A percentile compares a stretch with the other conserved stretches of the same genome.
These are phyloP conservation scores for Aspergillus sclerotialis DNA, from an alignment of 2,329 filamentous ascomycete genomes.

Conservation along the genomic window DNA sequence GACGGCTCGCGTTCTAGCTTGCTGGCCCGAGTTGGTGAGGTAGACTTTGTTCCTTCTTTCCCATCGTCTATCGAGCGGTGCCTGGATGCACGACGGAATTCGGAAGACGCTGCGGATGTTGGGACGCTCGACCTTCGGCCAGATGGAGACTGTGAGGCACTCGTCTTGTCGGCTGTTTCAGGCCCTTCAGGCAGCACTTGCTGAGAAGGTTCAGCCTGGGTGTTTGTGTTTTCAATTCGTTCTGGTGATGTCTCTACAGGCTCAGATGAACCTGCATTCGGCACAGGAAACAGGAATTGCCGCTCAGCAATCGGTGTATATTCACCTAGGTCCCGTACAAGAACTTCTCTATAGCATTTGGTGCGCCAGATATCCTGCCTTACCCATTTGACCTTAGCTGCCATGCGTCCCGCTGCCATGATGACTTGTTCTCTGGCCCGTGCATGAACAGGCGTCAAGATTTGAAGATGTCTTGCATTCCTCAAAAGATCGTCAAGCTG, in stretches of 20 bases:
- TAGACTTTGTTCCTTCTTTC: constrained; percentile 22
- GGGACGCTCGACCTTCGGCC: constrained; percentile 26
- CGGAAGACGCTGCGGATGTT: constrained; percentile 25
- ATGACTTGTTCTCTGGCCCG: constrained; percentile 82
- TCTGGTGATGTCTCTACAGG: no score
- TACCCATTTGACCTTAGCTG: constrained; percentile 89
- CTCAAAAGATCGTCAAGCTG: constrained; percentile 75
- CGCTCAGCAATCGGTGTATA: constrained; percentile 19
- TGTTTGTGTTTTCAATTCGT: no score
- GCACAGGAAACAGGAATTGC: no score
- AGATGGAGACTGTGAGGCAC: constrained; percentile 18
- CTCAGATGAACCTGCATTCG: no score
- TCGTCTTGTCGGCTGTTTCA: constrained; percentile 12
- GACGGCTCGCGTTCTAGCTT: constrained; percentile 32
- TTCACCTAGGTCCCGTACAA: constrained; percentile 77
- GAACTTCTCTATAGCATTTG: constrained; percentile 82
- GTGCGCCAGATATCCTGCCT: constrained; percentile 88
- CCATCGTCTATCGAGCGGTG: constrained; percentile 19
- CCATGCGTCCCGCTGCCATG: constrained; percentile 73
- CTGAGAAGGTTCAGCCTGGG: no score
- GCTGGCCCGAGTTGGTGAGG: constrained; percentile 16
- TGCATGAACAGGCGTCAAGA: constrained; percentile 84
- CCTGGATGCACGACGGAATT: constrained; percentile 19
- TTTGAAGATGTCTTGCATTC: constrained; percentile 82
- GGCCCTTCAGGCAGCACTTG: constrained; percentile 8